Conservation (phyloP, 1,284 basidiomycete species). For the Trametes hirsuta region DNA sequence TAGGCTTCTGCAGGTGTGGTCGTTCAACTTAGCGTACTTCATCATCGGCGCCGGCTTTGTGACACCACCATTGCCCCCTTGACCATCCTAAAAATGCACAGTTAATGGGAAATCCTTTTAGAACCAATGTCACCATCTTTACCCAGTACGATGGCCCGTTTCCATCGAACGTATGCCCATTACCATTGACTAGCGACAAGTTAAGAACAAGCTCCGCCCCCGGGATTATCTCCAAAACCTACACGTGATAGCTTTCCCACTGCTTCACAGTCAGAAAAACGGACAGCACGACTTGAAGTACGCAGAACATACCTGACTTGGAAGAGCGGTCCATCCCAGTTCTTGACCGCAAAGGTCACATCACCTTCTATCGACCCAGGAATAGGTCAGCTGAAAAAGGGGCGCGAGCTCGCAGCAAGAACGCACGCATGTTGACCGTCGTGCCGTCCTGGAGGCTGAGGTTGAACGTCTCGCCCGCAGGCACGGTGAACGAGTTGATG, state of each 20-base stretch:
- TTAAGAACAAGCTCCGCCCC: constrained; percentile 2
- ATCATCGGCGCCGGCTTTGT: constrained; percentile 44
- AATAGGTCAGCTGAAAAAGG: constrained; percentile 13
- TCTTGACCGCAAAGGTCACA: constrained; percentile 26
- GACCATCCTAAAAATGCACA: constrained; percentile 36
- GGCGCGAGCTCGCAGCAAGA: constrained; percentile 3
- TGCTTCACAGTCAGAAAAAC: neutral
- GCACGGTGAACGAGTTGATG: constrained; percentile 36
- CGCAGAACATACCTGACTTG: constrained; percentile 23
- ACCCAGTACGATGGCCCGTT: constrained; percentile 45
- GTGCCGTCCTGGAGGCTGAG: constrained; percentile 19
- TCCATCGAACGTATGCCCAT: constrained; percentile 45
- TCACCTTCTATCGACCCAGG: constrained; percentile 23
- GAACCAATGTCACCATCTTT: neutral
- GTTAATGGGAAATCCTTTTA: too few species aligned
- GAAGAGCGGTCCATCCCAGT: constrained; percentile 29
- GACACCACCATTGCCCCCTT: constrained; percentile 41
- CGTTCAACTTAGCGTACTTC: constrained; percentile 31
- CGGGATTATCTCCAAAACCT: neutral
- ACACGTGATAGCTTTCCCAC: constrained; percentile 23
- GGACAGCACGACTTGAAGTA: neutral
- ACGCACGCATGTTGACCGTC: constrained; percentile 27
- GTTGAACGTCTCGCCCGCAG: constrained; percentile 27
- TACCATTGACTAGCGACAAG: constrained; percentile 40
- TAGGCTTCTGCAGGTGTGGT: neutral